phyloP scores from a whole-genome alignment of 768 basidiomycete genomes.

The Brasilioporus rufonigricans region DNA sequence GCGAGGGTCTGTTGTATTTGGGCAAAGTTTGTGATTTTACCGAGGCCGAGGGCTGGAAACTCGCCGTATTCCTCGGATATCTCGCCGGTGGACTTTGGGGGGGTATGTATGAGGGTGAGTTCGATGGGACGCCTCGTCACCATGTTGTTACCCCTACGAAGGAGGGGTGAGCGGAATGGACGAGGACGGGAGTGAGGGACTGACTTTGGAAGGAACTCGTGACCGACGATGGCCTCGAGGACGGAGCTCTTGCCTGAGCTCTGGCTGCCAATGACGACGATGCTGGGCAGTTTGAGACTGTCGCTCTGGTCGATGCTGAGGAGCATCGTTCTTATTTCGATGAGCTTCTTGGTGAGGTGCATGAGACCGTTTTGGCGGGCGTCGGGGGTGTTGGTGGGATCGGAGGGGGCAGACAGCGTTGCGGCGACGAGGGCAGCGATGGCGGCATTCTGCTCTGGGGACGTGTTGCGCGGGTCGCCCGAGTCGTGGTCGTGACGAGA shows the following conservation, averaged over 20 bases:
- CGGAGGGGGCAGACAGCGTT: conserved; percentile 73
- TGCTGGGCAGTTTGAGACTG: conserved; percentile 90
- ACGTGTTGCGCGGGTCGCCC: conserved; percentile 39
- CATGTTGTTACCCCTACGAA: conserved; percentile 92
- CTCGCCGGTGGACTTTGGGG: conserved; percentile 48
- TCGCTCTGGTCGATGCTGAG: conserved; percentile 96
- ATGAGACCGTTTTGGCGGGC: conserved; percentile 75
- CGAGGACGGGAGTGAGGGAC: conserved; percentile 31
- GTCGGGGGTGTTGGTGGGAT: conserved; percentile 37
- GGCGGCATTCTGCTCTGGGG: conserved; percentile 49
- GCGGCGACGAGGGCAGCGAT: conserved; percentile 77
- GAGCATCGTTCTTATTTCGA: conserved; percentile 94
- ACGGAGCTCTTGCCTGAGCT: conserved; percentile 99
- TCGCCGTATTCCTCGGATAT: conserved; percentile 82
- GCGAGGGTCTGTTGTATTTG: conserved; percentile 90
- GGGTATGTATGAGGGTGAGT: conserved; percentile 93
- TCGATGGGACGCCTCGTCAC: conserved; percentile 98
- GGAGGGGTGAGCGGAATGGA: neutral
- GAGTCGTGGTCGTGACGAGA: conserved; percentile 33
- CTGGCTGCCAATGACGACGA: conserved; percentile 98
- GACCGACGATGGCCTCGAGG: conserved; percentile 94
- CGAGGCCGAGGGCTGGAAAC: conserved; percentile 86
- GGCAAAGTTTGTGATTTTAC: conserved; percentile 88
- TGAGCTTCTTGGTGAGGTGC: conserved; percentile 91
- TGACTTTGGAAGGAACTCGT: conserved; percentile 97